Base-by-base conservation (phyloP, 1,284 basidiomycete genomes). In the Coniferiporia weirii region DNA sequence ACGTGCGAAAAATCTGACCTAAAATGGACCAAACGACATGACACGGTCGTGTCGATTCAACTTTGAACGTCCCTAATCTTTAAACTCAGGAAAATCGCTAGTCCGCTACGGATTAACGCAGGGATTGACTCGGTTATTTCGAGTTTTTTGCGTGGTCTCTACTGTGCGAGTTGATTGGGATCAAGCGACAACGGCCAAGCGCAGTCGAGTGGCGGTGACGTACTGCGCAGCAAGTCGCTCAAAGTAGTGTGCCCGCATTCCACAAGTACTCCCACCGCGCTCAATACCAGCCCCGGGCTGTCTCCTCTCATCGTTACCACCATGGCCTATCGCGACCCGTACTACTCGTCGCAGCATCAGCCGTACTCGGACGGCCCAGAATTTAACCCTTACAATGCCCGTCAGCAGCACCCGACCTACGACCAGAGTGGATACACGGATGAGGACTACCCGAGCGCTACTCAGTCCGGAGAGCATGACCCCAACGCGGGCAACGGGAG, bases 291-390 rank as follows among this genome's bases (percentile, higher is more conserved):
- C 40, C 51, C 22, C 27, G 15, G 13, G 5, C 27, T 48, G 32
- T 32, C 47, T 44, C 45, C 48, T 36, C 15, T 32, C 45, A 22
- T 40, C 51, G 47, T 56, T 54, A 72, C 56, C 56, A 73, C 77
- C 75, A 70, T 77, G 43, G 52, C 63, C 17, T 77, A 80, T 70
- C 73, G 70, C 61, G 82, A 85, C 66, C 82, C 81, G 19, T 82
- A 84, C 66, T 62, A 62, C 54, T 19, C 57, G 7, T 22, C 59
- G 22, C 53, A 56, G 20, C 64, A 75, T 56, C 73, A 78, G 62
- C 72, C 72, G 27, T 71, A 75, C 62, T 63, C 69, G 27, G 73
- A 78, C 56, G 60, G 71, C 50, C 73, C 73, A 10, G 73, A 73
- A 52, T 81, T 76, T 67, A 78, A 82, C 68, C 73, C 81, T 15